Conservation (phyloP, 2,329 filamentous ascomycete species). For the Colletotrichum endophyticum region DNA sequence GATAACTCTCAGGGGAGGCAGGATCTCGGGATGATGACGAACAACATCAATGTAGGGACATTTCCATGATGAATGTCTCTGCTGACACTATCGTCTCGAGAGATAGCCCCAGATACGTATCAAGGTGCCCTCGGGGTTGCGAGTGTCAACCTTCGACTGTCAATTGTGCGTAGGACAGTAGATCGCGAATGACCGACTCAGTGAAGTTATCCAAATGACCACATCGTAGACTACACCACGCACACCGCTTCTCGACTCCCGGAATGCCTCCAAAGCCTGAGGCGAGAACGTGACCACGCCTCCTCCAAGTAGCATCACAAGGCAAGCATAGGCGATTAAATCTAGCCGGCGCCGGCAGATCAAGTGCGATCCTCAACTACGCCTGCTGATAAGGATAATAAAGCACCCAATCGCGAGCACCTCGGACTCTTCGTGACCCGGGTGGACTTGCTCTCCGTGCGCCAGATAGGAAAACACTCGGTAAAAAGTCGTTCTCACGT, state of each 20-base stretch:
- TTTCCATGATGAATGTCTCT: not conserved
- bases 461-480: not conserved
- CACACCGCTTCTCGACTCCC: not conserved
- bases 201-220: not conserved
- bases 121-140: not conserved
- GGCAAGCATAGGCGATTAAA: not conserved
- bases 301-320: not conserved
- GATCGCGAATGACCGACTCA: not conserved
- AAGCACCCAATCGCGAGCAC: not conserved
- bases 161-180: fast-evolving
- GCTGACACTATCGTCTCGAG: not conserved
- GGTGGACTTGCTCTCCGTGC: not conserved
- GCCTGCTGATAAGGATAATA: not conserved
- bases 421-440: not conserved
- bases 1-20: not conserved
- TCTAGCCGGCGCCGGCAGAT: not conserved
- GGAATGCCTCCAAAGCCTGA: not conserved
- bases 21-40: not conserved
- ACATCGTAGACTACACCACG: not conserved
- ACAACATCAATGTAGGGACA: not conserved
- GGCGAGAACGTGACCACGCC: not conserved
- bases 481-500: not conserved
- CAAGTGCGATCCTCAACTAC: not conserved
- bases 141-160: not conserved
- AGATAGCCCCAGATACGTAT: not conserved